A percentile compares a stretch with the other conserved stretches of the same genome.
Evolutionary conservation across 2,329 filamentous ascomycete genomes (phyloP).

Genomic region (Phyllosticta ampelicida): DNA sequence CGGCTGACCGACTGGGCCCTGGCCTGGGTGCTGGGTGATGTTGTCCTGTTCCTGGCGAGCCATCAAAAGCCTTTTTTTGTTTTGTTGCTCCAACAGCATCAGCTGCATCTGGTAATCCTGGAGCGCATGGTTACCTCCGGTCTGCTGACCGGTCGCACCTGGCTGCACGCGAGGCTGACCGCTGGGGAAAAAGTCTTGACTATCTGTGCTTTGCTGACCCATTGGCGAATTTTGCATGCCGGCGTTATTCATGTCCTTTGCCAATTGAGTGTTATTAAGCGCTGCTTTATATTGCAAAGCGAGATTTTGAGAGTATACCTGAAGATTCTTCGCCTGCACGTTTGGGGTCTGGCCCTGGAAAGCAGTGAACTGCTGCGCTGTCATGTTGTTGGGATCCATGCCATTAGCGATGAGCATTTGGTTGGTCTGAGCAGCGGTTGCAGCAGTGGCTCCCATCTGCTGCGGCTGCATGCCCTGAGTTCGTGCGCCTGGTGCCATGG

Average conservation of each 20-base stretch:
- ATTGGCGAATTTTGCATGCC: constrained; percentile 76
- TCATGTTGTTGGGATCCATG: constrained; percentile 65
- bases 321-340: constrained; percentile 72
- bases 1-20: constrained; percentile 28
- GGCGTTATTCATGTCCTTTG: constrained; percentile 54
- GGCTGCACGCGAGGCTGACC: constrained; percentile 47
- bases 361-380: constrained; percentile 62
- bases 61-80: constrained; percentile 78
- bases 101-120: constrained; percentile 86
- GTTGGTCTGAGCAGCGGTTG: constrained; percentile 41
- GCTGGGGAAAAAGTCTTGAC: constrained; percentile 24
- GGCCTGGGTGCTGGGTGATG: constrained; percentile 42
- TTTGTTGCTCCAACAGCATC: constrained; percentile 78
- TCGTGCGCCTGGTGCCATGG: constrained; percentile 66
- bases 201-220: constrained; percentile 48
- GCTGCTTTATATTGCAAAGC: constrained; percentile 71
- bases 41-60: constrained; percentile 69
- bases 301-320: constrained; percentile 77
- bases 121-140: constrained; percentile 63
- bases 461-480: constrained; percentile 63
- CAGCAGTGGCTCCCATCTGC: constrained; percentile 46
- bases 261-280: constrained; percentile 72
- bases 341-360: constrained; percentile 43
- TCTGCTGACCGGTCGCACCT: constrained; percentile 39
- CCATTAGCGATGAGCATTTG: constrained; percentile 56